Percentiles rank a stretch among this genome's conserved stretches.
Evolutionary conservation across 2,329 filamentous ascomycete genomes (phyloP).

Genomic region (Epichloe sp.): DNA sequence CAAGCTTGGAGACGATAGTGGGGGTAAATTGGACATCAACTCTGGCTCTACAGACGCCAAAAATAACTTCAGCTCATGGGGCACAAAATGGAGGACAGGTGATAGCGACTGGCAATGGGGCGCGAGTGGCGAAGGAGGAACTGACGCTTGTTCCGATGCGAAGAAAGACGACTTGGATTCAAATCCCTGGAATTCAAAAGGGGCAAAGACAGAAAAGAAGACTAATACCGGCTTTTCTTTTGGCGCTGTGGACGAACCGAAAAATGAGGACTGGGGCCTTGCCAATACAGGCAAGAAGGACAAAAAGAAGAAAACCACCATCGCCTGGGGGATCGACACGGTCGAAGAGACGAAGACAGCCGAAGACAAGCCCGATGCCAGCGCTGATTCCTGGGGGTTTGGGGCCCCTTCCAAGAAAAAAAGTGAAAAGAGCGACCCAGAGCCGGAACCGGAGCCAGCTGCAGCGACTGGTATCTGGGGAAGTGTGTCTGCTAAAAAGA

Average conservation of each 20-base stretch:
- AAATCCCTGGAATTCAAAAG: constrained; percentile 37
- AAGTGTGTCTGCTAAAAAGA: constrained; percentile 20
- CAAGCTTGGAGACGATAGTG: constrained; percentile 45
- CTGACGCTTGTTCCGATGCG: constrained; percentile 20
- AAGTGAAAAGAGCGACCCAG: constrained; percentile 20
- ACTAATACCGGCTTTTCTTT: constrained; percentile 33
- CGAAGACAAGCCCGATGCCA: constrained; percentile 12
- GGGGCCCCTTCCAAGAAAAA: constrained; percentile 27
- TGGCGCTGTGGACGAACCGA: constrained; percentile 28
- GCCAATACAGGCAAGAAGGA: constrained; percentile 25
- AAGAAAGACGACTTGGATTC: constrained; percentile 28
- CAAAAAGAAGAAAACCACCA: constrained; percentile 26
- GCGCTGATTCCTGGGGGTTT: constrained; percentile 22
- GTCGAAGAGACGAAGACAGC: constrained; percentile 21
- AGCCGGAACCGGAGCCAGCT: constrained; percentile 16
- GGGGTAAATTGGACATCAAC: constrained; percentile 43
- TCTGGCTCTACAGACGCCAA: constrained; percentile 36
- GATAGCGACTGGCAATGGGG: constrained; percentile 32
- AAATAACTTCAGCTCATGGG: constrained; percentile 42
- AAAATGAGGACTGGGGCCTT: constrained; percentile 20
- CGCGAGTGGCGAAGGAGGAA: constrained; percentile 13
- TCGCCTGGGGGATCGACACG: constrained; percentile 23
- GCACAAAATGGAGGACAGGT: constrained; percentile 44
- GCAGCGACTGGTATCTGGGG: constrained; percentile 3
- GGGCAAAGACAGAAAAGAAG: constrained; percentile 40